These are phyloP conservation scores for Monilinia fructicola DNA, from an alignment of 2,329 filamentous ascomycete genomes.

Conservation along the genomic window DNA sequence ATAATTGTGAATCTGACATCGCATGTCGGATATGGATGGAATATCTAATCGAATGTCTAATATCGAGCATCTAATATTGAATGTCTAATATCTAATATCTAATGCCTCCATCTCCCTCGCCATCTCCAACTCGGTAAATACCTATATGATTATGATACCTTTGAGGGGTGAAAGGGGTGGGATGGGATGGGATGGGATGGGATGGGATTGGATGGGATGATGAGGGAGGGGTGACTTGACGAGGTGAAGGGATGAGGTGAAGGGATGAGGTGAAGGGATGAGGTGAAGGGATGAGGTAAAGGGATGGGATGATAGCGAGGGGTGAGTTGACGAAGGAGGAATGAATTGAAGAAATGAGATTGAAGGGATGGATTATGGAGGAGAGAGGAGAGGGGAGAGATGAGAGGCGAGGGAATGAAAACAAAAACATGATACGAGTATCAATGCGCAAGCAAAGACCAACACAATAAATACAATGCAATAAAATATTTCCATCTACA, in stretches of 20 bases:
- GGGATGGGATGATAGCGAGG: neutral
- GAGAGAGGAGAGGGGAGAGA: neutral
- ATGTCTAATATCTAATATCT: too few species aligned
- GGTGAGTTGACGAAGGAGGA: neutral
- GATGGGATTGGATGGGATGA: slow-evolving; percentile 5
- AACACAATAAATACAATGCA: too few species aligned
- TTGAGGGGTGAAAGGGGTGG: neutral
- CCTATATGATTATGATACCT: neutral
- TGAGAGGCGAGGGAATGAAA: neutral
- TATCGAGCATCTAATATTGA: too few species aligned
- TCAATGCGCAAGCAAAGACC: too few species aligned
- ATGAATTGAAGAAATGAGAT: neutral
- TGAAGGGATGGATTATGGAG: neutral
- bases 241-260: too few species aligned
- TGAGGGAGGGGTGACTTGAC: neutral
- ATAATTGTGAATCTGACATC: too few species aligned
- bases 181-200: slow-evolving; percentile 1
- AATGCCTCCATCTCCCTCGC: too few species aligned
- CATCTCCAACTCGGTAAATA: too few species aligned
- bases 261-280: neutral
- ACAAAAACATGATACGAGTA: too few species aligned
- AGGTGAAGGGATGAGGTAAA: neutral
- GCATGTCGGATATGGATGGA: too few species aligned
- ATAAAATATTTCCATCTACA: too few species aligned
- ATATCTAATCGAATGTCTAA: too few species aligned